phyloP scores from a whole-genome alignment of 2,329 filamentous ascomycete genomes.

The Curvularia sp. region DNA sequence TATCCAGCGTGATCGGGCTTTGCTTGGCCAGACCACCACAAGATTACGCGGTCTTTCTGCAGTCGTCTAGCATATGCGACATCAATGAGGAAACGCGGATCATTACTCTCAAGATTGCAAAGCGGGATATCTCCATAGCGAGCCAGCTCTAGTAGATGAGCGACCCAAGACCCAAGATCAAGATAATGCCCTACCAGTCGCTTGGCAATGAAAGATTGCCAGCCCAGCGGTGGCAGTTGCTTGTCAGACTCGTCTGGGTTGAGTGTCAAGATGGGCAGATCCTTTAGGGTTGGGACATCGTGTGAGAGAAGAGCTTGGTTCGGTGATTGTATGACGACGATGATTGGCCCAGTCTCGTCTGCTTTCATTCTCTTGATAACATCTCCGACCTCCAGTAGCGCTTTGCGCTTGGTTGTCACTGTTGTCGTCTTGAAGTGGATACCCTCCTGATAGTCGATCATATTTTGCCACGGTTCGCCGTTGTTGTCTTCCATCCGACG shows the following conservation, averaged over 20 bases:
- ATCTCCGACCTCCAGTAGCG: slow-evolving; percentile 86
- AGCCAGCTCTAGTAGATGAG: slow-evolving; percentile 85
- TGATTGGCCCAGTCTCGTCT: slow-evolving; percentile 79
- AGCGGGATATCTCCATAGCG: slow-evolving; percentile 93
- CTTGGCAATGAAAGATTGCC: slow-evolving; percentile 88
- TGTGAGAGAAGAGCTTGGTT: slow-evolving; percentile 81
- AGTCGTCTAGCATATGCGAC: slow-evolving; percentile 90
- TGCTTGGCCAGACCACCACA: slow-evolving; percentile 94
- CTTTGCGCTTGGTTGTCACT: slow-evolving; percentile 88
- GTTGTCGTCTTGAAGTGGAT: slow-evolving; percentile 86
- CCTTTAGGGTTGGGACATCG: slow-evolving; percentile 81
- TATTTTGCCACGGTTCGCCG: slow-evolving; percentile 76
- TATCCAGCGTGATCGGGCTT: slow-evolving; percentile 95
- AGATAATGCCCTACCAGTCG: slow-evolving; percentile 89
- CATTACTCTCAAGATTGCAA: slow-evolving; percentile 93
- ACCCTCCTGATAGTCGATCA: slow-evolving; percentile 85
- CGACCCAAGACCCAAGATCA: slow-evolving; percentile 88
- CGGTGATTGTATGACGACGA: slow-evolving; percentile 90
- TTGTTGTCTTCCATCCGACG: slow-evolving; percentile 70
- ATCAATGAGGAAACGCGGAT: slow-evolving; percentile 94
- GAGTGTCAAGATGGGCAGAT: slow-evolving; percentile 83
- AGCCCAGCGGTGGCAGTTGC: slow-evolving; percentile 87
- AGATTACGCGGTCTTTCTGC: slow-evolving; percentile 87
- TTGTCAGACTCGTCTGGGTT: slow-evolving; percentile 84
- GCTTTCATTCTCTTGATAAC: slow-evolving; percentile 87